Conservation (phyloP, 2,329 filamentous ascomycete genomes). For the Plectosphaerella sp. region DNA sequence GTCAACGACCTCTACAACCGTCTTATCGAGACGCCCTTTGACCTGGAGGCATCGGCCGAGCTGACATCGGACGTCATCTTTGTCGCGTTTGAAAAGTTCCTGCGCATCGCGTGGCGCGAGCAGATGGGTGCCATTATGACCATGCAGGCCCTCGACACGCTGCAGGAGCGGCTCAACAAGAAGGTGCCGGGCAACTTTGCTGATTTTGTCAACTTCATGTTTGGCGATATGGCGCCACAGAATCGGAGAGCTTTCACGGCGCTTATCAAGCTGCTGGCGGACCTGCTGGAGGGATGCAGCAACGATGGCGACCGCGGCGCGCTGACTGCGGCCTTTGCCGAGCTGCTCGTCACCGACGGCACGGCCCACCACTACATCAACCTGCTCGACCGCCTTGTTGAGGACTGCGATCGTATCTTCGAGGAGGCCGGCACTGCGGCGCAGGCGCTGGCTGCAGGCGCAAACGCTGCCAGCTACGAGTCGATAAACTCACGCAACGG, state of each 20-base stretch:
- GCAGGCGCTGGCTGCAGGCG: constrained; percentile 1
- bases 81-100: constrained; percentile 88
- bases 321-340: constrained; percentile 82
- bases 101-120: constrained; percentile 82
- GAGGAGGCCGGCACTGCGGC: constrained; percentile 48
- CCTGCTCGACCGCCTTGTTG: constrained; percentile 79
- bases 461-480: constrained; percentile 40
- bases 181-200: constrained; percentile 69
- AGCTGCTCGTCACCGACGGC: constrained; percentile 74
- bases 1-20: constrained; percentile 91
- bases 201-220: constrained; percentile 62
- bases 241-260: constrained; percentile 75
- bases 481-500: constrained; percentile 62
- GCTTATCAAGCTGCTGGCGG: constrained; percentile 79
- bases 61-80: constrained; percentile 81
- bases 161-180: constrained; percentile 66
- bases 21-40: constrained; percentile 77
- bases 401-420: constrained; percentile 87
- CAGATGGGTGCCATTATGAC: constrained; percentile 84
- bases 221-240: constrained; percentile 63
- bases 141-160: constrained; percentile 61
- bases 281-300: constrained; percentile 81
- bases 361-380: constrained; percentile 82
- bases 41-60: constrained; percentile 70
- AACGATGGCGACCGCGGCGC: constrained; percentile 90